phyloP scores from a whole-genome alignment of 2,329 filamentous ascomycete species.

The Colletotrichum tropicale region DNA sequence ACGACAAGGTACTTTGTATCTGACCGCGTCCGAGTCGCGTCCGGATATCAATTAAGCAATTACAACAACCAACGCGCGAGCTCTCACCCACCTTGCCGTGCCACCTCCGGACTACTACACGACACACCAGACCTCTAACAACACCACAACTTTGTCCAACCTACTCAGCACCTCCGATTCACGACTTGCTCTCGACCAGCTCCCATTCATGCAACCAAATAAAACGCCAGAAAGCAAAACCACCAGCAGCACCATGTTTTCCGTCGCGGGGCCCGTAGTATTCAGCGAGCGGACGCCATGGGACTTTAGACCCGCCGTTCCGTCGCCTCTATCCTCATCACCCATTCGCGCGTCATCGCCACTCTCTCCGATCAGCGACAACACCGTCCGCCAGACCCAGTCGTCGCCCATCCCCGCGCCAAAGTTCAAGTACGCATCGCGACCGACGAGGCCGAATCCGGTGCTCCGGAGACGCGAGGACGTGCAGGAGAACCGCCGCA shows the following conservation, averaged over 20 bases:
- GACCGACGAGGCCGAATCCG: constrained; percentile 66
- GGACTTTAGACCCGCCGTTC: constrained; percentile 49
- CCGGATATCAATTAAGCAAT: not conserved
- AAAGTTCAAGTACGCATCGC: constrained; percentile 56
- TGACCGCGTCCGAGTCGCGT: constrained; percentile 14
- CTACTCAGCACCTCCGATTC: not conserved
- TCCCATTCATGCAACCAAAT: constrained; percentile 34
- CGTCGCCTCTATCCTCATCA: constrained; percentile 65
- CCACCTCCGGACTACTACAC: not conserved
- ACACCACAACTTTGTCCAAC: rapidly evolving
- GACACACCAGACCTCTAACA: not conserved
- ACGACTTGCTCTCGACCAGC: not conserved
- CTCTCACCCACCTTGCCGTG: not conserved
- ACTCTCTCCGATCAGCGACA: constrained; percentile 47
- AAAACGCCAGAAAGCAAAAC: constrained; percentile 27
- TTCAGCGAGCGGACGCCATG: constrained; percentile 45
- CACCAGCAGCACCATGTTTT: constrained; percentile 39
- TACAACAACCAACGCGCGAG: not conserved
- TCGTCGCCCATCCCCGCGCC: constrained; percentile 48
- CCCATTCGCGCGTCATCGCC: constrained; percentile 58
- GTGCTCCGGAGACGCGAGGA: constrained; percentile 65
- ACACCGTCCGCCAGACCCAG: constrained; percentile 45
- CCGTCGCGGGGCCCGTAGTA: constrained; percentile 41
- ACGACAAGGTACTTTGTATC: not conserved
- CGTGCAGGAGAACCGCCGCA: constrained; percentile 66